Evolutionary conservation across 2,329 filamentous ascomycete species (phyloP).

Genomic region (Calonectria crousiana): DNA sequence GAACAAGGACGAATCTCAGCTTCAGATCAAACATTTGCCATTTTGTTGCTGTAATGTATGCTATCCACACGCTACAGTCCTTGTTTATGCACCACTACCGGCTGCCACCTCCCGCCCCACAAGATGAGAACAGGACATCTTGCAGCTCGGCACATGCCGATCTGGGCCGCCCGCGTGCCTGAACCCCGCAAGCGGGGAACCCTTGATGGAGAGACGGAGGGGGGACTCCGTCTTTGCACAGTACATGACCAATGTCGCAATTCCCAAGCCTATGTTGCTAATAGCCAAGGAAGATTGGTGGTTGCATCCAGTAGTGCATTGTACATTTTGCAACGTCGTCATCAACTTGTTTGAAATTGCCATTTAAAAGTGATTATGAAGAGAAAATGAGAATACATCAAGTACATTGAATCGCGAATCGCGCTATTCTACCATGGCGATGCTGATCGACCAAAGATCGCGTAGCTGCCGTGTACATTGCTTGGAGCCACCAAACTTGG

Average conservation of each 20-base stretch:
- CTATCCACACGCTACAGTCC: background rate
- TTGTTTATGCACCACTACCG: background rate
- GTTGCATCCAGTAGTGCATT: background rate
- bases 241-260: too few relatives aligned
- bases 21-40: background rate
- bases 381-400: too few relatives aligned
- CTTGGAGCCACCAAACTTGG: background rate
- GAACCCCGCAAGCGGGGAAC: background rate
- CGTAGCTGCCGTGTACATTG: background rate
- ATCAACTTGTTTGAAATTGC: too few relatives aligned
- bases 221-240: background rate
- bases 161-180: background rate
- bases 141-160: background rate
- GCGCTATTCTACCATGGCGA: too few relatives aligned
- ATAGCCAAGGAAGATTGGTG: background rate
- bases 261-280: background rate
- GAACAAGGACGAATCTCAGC: background rate
- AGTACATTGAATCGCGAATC: too few relatives aligned
- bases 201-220: background rate
- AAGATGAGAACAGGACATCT: background rate
- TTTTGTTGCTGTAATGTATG: background rate
- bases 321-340: background rate
- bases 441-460: too few relatives aligned
- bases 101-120: background rate
- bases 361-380: too few relatives aligned